phyloP scores from a whole-genome alignment of 768 basidiomycete genomes.

The Rubroboletus satanas region DNA sequence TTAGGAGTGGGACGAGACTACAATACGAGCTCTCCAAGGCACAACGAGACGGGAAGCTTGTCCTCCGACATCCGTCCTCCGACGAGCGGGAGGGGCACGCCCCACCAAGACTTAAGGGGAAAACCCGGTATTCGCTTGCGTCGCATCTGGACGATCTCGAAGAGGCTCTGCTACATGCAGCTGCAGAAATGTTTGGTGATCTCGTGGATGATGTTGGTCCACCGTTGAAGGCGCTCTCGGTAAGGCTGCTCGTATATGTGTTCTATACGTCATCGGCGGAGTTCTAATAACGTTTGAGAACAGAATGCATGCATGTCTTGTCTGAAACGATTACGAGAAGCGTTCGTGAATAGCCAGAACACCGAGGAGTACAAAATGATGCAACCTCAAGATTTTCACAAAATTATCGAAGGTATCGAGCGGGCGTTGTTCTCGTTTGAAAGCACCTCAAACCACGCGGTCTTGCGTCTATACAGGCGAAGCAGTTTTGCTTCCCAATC shows the following conservation, averaged over 20 bases:
- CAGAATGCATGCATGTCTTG: constrained; percentile 61
- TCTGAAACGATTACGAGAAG: constrained; percentile 60
- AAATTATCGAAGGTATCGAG: constrained; percentile 63
- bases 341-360: constrained; percentile 48
- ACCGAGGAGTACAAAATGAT: constrained; percentile 32
- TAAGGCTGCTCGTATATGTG: constrained; percentile 32
- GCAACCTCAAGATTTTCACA: constrained; percentile 57
- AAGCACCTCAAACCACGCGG: constrained; percentile 78
- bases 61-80: constrained; percentile 23
- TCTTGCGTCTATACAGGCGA: constrained; percentile 68
- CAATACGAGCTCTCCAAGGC: constrained; percentile 81
- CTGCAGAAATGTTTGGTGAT: constrained; percentile 73
- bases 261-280: neutral
- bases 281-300: neutral
- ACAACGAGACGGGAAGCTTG: constrained; percentile 41
- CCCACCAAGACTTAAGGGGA: constrained; percentile 19
- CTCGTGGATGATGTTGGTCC: constrained; percentile 77
- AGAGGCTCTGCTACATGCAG: constrained; percentile 39
- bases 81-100: constrained; percentile 13
- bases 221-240: constrained; percentile 70
- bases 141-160: constrained; percentile 43
- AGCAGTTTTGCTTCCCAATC: constrained; percentile 35
- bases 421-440: constrained; percentile 71
- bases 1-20: constrained; percentile 77
- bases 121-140: constrained; percentile 30